Conservation (phyloP, 345 rosid species). For the Eucalyptus microcorys region DNA sequence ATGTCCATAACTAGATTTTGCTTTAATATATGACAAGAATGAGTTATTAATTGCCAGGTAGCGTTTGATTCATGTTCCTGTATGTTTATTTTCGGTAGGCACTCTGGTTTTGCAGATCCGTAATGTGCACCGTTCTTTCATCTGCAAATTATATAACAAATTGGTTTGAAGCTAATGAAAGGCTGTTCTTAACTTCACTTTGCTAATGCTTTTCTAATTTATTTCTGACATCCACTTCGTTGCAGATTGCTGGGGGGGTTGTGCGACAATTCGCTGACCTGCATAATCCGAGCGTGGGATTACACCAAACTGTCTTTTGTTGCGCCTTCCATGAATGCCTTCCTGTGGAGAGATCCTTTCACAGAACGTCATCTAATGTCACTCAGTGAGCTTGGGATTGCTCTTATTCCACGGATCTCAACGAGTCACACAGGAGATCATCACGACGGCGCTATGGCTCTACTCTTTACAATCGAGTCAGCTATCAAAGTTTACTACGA, state of each 20-base stretch:
- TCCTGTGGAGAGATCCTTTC: neutral
- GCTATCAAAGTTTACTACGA: neutral
- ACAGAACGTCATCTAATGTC: neutral
- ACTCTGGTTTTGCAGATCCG: neutral
- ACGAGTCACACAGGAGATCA: neutral
- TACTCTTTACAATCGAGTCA: neutral
- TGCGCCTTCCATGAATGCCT: neutral
- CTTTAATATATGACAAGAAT: neutral
- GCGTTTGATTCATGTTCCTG: neutral
- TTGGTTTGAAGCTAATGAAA: neutral
- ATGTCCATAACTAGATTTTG: neutral
- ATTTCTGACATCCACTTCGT: neutral
- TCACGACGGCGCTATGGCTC: neutral
- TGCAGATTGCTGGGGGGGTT: neutral
- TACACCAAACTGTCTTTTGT: neutral
- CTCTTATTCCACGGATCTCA: neutral
- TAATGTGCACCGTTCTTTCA: neutral
- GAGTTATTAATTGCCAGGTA: neutral
- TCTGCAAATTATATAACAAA: neutral
- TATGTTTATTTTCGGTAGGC: neutral
- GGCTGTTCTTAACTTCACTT: neutral
- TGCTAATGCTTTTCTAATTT: neutral
- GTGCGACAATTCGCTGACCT: neutral
- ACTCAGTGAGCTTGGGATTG: neutral
- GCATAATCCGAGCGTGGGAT: neutral